Evolutionary conservation across 129 eudicot species (phyloP).

Genomic region (Flaveria robusta): DNA sequence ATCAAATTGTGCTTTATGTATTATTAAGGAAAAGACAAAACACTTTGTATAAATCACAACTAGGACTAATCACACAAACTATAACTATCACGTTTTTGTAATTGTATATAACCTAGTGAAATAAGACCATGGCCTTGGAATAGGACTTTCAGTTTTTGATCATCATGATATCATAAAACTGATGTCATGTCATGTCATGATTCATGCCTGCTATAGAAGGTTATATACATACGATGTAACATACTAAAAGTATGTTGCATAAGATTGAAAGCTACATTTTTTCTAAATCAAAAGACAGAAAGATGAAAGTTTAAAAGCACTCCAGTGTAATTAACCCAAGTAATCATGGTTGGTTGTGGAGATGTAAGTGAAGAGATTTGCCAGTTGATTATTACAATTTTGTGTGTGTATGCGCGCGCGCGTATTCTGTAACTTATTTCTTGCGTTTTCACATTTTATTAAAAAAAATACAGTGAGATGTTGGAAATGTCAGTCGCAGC

Average conservation of each 20-base stretch:
- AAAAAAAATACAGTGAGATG: not conserved
- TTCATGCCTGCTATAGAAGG: not conserved
- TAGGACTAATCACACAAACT: not conserved
- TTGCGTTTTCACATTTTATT: not conserved
- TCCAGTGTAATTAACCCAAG: not conserved
- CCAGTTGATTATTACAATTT: not conserved
- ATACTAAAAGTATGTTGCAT: not conserved
- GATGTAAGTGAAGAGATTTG: not conserved
- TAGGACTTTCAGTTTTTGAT: not conserved
- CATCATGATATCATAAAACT: not conserved
- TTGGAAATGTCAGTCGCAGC: not conserved
- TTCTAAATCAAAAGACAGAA: not conserved
- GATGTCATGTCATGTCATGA: not conserved
- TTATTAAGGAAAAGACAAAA: not conserved
- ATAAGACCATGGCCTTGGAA: not conserved
- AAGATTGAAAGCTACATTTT: not conserved
- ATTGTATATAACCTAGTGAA: constrained; percentile 1
- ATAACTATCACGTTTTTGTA: not conserved
- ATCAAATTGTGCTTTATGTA: not conserved
- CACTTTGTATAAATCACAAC: not conserved
- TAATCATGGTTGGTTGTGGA: not conserved
- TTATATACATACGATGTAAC: not conserved
- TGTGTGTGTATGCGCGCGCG: too few species aligned
- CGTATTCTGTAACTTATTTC: too few species aligned
- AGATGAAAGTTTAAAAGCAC: not conserved